phyloP scores from a whole-genome alignment of 2,329 filamentous ascomycete genomes.

The Didymosphaeria variabile region DNA sequence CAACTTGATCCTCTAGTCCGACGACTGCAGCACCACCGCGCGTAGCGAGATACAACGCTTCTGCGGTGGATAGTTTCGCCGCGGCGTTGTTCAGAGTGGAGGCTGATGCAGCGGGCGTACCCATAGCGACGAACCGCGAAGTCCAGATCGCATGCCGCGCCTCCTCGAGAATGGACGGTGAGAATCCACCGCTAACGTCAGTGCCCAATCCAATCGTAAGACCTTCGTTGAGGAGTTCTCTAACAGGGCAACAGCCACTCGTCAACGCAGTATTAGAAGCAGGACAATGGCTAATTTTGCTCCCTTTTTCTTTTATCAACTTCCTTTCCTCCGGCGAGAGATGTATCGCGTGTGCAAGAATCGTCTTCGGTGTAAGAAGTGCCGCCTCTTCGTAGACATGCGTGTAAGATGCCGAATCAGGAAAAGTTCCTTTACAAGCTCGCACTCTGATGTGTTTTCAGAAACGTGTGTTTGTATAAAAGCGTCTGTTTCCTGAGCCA shows the following conservation, averaged over 20 bases:
- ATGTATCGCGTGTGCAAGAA: slow-evolving; percentile 87
- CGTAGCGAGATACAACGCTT: slow-evolving; percentile 87
- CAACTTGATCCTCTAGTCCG: slow-evolving; percentile 75
- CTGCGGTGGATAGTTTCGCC: slow-evolving; percentile 80
- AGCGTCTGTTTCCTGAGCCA: slow-evolving; percentile 70
- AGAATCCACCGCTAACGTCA: slow-evolving; percentile 90
- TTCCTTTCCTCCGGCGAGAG: slow-evolving; percentile 71
- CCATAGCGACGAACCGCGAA: slow-evolving; percentile 74
- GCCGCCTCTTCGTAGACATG: slow-evolving; percentile 79
- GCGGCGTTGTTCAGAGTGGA: slow-evolving; percentile 50
- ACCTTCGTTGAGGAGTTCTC: slow-evolving; percentile 76
- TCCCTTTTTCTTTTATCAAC: slow-evolving; percentile 67
- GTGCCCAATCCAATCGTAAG: slow-evolving; percentile 87
- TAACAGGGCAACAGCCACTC: slow-evolving; percentile 78
- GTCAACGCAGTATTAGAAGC: slow-evolving; percentile 85
- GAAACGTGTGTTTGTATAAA: slow-evolving; percentile 90
- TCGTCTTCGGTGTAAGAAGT: slow-evolving; percentile 75
- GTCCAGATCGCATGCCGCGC: slow-evolving; percentile 82
- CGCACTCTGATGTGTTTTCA: slow-evolving; percentile 80
- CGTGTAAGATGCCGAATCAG: slow-evolving; percentile 70
- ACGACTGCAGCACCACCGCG: slow-evolving; percentile 86
- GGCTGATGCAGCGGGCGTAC: slow-evolving; percentile 21
- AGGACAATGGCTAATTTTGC: slow-evolving; percentile 85
- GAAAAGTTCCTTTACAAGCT: slow-evolving; percentile 77
- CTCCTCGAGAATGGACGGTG: slow-evolving; percentile 81